Evolutionary conservation across 192 early-diverging fungal genomes (phyloP).

Genomic region (Entrophospora sp.): DNA sequence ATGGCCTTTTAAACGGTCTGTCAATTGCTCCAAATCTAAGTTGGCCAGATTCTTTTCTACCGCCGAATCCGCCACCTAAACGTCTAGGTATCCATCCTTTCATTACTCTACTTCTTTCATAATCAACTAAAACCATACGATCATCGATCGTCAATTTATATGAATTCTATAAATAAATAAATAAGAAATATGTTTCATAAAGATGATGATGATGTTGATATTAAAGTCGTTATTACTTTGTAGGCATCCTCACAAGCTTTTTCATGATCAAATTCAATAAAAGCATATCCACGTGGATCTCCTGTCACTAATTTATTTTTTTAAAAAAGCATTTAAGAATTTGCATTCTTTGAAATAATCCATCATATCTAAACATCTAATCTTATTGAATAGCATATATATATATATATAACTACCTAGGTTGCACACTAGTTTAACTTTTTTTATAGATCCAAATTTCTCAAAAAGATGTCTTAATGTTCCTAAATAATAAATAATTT

Average conservation of each 20-base stretch:
- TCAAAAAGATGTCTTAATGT: conserved; percentile 24
- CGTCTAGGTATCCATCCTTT: conserved; percentile 33
- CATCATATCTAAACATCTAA: no score
- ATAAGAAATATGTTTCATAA: neutral
- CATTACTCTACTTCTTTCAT: conserved; percentile 30
- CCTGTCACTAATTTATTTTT: conserved; percentile 36
- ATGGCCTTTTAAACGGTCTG: conserved; percentile 25
- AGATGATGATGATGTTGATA: neutral
- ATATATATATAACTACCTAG: no score
- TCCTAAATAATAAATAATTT: neutral
- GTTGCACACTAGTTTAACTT: conserved; percentile 22
- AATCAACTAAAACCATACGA: conserved; percentile 30
- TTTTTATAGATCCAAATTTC: conserved; percentile 20
- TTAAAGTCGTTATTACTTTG: neutral
- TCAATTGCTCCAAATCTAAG: conserved; percentile 35
- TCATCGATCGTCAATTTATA: conserved; percentile 24
- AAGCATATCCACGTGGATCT: conserved; percentile 30
- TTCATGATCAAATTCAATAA: conserved; percentile 20
- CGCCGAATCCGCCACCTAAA: conserved; percentile 36
- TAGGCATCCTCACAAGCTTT: conserved; percentile 28
- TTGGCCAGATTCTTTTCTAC: conserved; percentile 34
- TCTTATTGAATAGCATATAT: no score
- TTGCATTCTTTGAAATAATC: no score
- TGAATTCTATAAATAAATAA: neutral
- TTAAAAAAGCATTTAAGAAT: no score